These are phyloP conservation scores for Vaccinium macrocarpon DNA, from an alignment of 148 eudicot genomes.

Conservation along the genomic window DNA sequence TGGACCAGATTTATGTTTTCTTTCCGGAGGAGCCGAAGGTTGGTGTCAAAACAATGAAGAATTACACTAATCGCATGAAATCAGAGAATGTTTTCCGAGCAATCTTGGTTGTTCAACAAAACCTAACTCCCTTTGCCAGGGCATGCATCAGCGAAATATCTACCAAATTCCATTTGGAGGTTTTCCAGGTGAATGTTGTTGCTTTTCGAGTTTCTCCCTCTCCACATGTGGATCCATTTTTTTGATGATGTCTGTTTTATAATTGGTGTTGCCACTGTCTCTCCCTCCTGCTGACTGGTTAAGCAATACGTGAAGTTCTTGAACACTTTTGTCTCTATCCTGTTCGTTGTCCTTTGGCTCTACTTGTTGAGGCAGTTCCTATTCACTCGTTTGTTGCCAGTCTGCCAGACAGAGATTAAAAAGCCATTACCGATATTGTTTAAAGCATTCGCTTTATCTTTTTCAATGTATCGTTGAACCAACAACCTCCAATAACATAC, in stretches of 20 bases:
- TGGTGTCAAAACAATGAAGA: constrained; percentile 89
- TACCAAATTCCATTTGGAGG: constrained; percentile 73
- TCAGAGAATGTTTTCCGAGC: constrained; percentile 71
- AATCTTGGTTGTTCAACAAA: constrained; percentile 73
- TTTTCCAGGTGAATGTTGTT: constrained; percentile 60
- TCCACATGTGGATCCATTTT: background rate
- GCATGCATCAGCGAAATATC: constrained; percentile 72
- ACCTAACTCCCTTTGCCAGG: constrained; percentile 78
- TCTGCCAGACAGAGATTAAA: no score
- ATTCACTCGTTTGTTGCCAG: background rate
- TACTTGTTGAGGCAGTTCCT: background rate
- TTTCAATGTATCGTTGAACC: background rate
- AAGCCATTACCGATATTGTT: background rate
- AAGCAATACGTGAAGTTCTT: background rate
- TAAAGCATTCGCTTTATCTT: background rate
- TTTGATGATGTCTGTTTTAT: background rate
- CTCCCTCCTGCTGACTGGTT: background rate
- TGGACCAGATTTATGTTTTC: constrained; percentile 68
- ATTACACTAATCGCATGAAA: constrained; percentile 72
- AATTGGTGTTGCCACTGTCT: background rate
- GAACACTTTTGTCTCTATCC: background rate
- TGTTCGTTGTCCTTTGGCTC: background rate
- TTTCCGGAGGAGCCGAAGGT: constrained; percentile 82
- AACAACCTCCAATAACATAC: background rate
- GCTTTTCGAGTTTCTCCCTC: background rate